A percentile compares a stretch with the other conserved stretches of the same genome.
Evolutionary conservation across 495 filamentous ascomycete genomes (phyloP).

Genomic region (Copromyces sp.): DNA sequence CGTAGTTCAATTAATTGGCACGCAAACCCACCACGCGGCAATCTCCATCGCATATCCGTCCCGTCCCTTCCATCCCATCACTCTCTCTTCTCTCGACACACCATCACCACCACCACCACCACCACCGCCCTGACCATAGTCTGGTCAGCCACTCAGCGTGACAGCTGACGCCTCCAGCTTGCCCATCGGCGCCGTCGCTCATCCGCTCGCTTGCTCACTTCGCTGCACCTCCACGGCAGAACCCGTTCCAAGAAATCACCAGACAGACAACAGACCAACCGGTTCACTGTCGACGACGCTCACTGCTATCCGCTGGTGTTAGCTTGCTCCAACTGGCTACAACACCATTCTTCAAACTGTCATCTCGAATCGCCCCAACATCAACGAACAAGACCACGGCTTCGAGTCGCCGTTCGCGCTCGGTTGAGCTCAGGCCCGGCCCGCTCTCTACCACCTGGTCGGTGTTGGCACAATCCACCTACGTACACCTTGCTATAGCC

Average conservation of each 20-base stretch:
- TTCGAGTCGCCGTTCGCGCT: neutral
- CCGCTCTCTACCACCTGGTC: neutral
- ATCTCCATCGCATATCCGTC: neutral
- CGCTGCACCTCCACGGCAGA: neutral
- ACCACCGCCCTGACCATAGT: neutral
- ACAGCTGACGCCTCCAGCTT: neutral
- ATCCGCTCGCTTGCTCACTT: neutral
- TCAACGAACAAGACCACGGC: slow-evolving; percentile 10
- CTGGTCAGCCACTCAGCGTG: neutral
- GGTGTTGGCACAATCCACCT: neutral
- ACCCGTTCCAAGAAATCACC: neutral
- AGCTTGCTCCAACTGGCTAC: neutral
- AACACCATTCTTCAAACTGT: neutral
- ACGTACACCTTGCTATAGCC: slow-evolving; percentile 4
- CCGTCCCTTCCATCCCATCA: neutral
- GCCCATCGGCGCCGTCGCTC: neutral
- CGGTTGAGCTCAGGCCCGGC: neutral
- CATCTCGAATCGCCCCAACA: neutral
- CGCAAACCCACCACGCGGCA: neutral
- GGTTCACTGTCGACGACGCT: neutral
- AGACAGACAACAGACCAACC: neutral
- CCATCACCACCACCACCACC: neutral
- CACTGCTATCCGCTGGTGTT: neutral
- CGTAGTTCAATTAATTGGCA: neutral
- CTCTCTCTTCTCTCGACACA: neutral